These are phyloP conservation scores for Saccharomyces kudriavzevii DNA, from an alignment of 805 yeast genomes.

Conservation along the genomic window DNA sequence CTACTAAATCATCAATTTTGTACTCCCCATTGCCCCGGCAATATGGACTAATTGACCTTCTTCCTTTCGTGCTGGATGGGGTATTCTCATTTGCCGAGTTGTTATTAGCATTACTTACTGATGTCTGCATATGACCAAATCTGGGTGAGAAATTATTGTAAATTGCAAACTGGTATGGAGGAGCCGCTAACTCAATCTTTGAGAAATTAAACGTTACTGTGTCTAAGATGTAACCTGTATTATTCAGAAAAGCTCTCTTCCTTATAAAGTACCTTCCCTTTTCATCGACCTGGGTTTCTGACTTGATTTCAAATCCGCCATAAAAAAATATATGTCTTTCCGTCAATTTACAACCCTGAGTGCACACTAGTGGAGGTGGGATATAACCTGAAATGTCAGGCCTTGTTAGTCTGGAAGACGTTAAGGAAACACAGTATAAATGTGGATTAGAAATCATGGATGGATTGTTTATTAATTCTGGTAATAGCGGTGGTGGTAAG, in stretches of 20 bases:
- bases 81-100: background rate
- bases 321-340: constrained; percentile 51
- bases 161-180: constrained; percentile 25
- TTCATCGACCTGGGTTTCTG: constrained; percentile 22
- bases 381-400: constrained; percentile 33
- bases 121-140: constrained; percentile 35
- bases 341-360: constrained; percentile 43
- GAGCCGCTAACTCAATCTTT: constrained; percentile 35
- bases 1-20: background rate
- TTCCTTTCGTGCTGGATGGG: constrained; percentile 1
- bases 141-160: constrained; percentile 32
- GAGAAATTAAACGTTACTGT: constrained; percentile 40
- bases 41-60: background rate
- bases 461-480: constrained; percentile 36
- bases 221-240: constrained; percentile 54
- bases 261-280: constrained; percentile 33
- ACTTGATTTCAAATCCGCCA: constrained; percentile 57
- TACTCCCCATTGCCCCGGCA: background rate
- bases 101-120: constrained; percentile 8
- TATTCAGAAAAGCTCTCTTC: constrained; percentile 41
- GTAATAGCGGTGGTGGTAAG: constrained; percentile 41
- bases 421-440: constrained; percentile 33
- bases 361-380: constrained; percentile 47
- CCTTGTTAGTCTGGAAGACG: constrained; percentile 33
- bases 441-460: constrained; percentile 33